A percentile compares a stretch with the other conserved stretches of the same genome.
phyloP scores from a whole-genome alignment of 2,329 filamentous ascomycete species.

The Paramyrothecium sp. region DNA sequence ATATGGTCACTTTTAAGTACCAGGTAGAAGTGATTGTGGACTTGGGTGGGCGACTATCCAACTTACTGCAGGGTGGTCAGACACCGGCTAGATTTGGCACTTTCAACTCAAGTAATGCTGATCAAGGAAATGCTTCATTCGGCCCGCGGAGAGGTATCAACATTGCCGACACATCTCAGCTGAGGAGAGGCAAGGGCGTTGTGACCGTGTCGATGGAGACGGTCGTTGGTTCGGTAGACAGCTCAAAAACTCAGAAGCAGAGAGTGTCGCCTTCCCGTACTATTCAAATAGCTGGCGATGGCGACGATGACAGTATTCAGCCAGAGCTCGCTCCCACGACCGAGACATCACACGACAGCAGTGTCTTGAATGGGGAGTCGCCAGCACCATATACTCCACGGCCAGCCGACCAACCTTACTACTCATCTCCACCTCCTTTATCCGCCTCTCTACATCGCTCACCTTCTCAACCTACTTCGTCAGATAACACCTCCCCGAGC shows the following conservation, averaged over 20 bases:
- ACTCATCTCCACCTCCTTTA: slow-evolving; percentile 9
- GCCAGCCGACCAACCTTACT: slow-evolving; percentile 31
- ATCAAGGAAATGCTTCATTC: slow-evolving; percentile 24
- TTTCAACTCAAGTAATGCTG: slow-evolving; percentile 22
- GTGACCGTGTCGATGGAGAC: slow-evolving; percentile 84
- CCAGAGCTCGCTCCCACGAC: slow-evolving; percentile 18
- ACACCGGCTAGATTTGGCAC: slow-evolving; percentile 35
- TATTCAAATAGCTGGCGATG: slow-evolving; percentile 24
- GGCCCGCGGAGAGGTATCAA: slow-evolving; percentile 45
- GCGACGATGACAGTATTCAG: slow-evolving; percentile 27
- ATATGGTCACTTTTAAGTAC: slow-evolving; percentile 95
- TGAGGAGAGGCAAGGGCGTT: slow-evolving; percentile 89
- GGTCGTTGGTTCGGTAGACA: slow-evolving; percentile 83
- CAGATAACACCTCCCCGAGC: not conserved
- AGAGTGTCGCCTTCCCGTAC: slow-evolving; percentile 22
- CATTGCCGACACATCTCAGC: slow-evolving; percentile 82
- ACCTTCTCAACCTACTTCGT: slow-evolving; percentile 7
- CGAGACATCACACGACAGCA: slow-evolving; percentile 16
- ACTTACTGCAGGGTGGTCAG: slow-evolving; percentile 65
- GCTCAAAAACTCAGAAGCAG: slow-evolving; percentile 36
- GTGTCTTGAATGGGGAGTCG: slow-evolving; percentile 27
- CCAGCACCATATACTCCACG: slow-evolving; percentile 17
- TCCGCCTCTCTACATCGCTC: not conserved
- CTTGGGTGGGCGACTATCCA: slow-evolving; percentile 79
- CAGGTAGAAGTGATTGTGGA: slow-evolving; percentile 92